A percentile compares a stretch with the other conserved stretches of the same genome.
phyloP scores from a whole-genome alignment of 1,284 basidiomycete genomes.

The Puccinia sorghi region DNA sequence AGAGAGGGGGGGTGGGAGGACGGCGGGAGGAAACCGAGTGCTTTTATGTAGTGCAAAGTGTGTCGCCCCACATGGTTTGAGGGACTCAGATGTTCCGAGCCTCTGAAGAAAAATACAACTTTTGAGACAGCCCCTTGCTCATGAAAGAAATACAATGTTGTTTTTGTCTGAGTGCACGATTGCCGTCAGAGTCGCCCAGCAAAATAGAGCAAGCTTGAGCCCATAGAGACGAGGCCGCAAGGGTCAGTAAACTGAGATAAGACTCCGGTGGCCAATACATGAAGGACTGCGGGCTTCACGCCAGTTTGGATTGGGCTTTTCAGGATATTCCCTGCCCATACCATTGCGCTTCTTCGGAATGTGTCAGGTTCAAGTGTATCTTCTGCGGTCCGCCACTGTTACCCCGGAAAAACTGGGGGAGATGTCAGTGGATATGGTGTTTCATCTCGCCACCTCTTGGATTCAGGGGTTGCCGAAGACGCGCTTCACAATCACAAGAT shows the following conservation, averaged over 20 bases:
- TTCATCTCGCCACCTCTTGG: too few species aligned
- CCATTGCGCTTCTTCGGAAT: background rate
- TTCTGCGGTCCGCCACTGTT: too few species aligned
- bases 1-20: too few species aligned
- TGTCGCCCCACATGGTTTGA: background rate
- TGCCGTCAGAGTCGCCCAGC: background rate
- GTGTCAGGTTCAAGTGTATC: background rate
- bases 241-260: background rate
- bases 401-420: too few species aligned
- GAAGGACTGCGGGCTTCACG: background rate
- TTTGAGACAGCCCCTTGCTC: conserved; percentile 3
- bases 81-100: background rate
- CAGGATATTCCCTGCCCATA: background rate
- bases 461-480: too few species aligned
- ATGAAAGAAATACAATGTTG: too few species aligned
- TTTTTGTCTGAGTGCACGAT: background rate
- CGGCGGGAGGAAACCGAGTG: too few species aligned
- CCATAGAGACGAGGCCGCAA: background rate
- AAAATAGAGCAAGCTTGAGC: background rate
- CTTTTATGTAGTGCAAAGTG: too few species aligned
- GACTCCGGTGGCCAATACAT: too few species aligned
- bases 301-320: background rate
- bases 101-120: background rate
- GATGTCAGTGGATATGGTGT: too few species aligned
- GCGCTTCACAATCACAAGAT: too few species aligned